A percentile compares a stretch with the other conserved stretches of the same genome.
phyloP scores from a whole-genome alignment of 139 green algal genomes.

The Chlorella sp. region DNA sequence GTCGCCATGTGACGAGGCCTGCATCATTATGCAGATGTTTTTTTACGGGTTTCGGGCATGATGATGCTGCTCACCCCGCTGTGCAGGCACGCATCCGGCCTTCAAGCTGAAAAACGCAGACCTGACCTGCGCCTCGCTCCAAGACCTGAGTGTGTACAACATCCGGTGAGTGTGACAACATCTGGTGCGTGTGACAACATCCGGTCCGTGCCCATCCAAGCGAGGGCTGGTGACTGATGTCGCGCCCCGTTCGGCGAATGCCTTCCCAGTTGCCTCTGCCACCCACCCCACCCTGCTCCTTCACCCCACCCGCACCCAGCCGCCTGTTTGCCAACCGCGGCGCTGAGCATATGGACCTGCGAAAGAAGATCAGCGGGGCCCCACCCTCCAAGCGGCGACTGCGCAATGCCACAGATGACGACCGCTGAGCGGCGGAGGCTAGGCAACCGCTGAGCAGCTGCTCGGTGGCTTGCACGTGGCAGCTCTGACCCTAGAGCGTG shows the following conservation, averaged over 20 bases:
- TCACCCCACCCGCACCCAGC: background rate
- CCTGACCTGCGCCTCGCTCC: slow-evolving; percentile 74
- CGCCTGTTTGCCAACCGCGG: slow-evolving; percentile 58
- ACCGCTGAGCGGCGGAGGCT: no score
- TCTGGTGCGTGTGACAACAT: no score
- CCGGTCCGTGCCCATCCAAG: no score
- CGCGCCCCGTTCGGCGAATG: no score
- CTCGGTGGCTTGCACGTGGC: no score
- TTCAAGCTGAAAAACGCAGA: slow-evolving; percentile 81
- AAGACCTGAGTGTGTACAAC: slow-evolving; percentile 88
- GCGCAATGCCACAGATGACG: slow-evolving; percentile 16
- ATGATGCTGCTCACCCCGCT: no score
- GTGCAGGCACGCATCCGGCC: slow-evolving; percentile 43
- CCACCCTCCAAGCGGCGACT: slow-evolving; percentile 7
- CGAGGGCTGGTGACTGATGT: no score
- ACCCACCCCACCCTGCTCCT: background rate
- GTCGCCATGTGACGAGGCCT: no score
- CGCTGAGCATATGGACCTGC: slow-evolving; percentile 69
- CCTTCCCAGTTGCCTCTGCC: background rate
- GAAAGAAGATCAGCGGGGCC: slow-evolving; percentile 20
- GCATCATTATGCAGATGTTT: no score
- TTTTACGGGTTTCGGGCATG: no score
- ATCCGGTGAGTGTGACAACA: slow-evolving; percentile 49
- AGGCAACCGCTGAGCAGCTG: no score
- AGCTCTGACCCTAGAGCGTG: no score